Evolutionary conservation across 106 monocot genomes (phyloP).

Genomic region (Iris macrosiphon): DNA sequence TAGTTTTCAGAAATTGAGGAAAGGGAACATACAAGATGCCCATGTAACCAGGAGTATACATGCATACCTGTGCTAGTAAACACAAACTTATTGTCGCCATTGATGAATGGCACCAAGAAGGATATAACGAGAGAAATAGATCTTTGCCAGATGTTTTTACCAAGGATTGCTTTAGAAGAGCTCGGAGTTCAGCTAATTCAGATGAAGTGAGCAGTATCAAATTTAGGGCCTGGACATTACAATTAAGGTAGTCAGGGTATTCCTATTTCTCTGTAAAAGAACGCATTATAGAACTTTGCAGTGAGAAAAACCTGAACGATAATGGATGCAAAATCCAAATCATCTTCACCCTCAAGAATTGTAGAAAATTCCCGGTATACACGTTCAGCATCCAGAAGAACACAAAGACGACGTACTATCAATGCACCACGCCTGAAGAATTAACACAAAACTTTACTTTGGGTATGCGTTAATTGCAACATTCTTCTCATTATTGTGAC

Average conservation of each 20-base stretch:
- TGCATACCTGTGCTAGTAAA: conserved; percentile 71
- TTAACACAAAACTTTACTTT: not conserved
- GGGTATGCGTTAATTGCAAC: too few relatives aligned
- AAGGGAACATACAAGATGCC: not conserved
- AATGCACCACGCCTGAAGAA: conserved; percentile 72
- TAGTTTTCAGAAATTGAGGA: too few relatives aligned
- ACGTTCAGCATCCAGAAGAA: conserved; percentile 69
- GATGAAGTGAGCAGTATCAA: conserved; percentile 90
- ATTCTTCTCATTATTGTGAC: too few relatives aligned
- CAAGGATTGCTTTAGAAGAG: conserved; percentile 62
- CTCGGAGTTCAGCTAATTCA: conserved; percentile 61
- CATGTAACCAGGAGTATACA: not conserved
- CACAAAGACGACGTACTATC: conserved; percentile 78
- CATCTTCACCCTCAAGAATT: conserved; percentile 65
- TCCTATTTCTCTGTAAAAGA: not conserved
- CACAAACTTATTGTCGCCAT: conserved; percentile 88
- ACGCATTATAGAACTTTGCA: not conserved
- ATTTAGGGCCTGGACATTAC: conserved; percentile 67
- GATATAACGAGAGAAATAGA: conserved; percentile 63
- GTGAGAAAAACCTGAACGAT: conserved; percentile 76
- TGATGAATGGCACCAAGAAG: conserved; percentile 94
- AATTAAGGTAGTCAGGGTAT: not conserved
- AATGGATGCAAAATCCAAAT: conserved; percentile 68
- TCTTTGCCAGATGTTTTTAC: conserved; percentile 54
- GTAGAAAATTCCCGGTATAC: conserved; percentile 76